Conservation (phyloP, 352 stramenopile species). For the Globisporangium nagaii region DNA sequence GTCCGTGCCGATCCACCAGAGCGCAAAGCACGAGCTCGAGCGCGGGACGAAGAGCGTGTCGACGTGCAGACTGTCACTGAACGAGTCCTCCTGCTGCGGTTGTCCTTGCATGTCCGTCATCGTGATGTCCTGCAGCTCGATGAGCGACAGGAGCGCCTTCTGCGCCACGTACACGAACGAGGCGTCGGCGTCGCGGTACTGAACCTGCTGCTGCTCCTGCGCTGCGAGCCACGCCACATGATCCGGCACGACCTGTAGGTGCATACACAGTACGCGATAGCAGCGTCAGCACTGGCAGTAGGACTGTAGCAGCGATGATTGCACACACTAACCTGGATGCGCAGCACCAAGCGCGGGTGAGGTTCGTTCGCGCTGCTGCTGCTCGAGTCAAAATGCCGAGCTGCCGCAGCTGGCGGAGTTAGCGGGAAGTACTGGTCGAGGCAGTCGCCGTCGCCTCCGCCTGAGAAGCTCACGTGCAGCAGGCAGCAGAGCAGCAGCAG, state of each 20-base stretch:
- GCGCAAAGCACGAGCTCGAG: slow-evolving; percentile 42
- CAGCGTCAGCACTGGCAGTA: not conserved
- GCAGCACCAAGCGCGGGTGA: slow-evolving; percentile 20
- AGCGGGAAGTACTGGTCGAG: slow-evolving; percentile 24
- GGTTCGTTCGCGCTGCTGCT: not conserved
- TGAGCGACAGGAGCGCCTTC: slow-evolving; percentile 62
- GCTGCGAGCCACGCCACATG: not conserved
- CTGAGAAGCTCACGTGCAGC: slow-evolving; percentile 50
- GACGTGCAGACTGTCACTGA: slow-evolving; percentile 14
- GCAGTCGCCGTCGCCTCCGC: slow-evolving; percentile 28
- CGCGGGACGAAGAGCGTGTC: slow-evolving; percentile 32
- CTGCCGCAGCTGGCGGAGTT: not conserved
- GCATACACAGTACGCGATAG: not conserved
- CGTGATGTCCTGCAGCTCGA: slow-evolving; percentile 18
- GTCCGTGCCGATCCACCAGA: slow-evolving; percentile 23
- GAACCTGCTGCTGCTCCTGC: not conserved
- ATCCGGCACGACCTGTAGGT: slow-evolving; percentile 2
- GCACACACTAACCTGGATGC: slow-evolving; percentile 22
- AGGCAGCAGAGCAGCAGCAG: slow-evolving; percentile 40
- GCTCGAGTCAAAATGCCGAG: not conserved
- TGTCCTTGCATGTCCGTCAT: not conserved
- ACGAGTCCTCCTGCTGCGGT: not conserved
- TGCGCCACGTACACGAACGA: slow-evolving; percentile 69
- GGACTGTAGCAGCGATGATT: not conserved
- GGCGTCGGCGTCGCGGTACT: slow-evolving; percentile 11